These are phyloP conservation scores for Metschnikowia colocasiae DNA, from an alignment of 805 yeast species.

Conservation along the genomic window DNA sequence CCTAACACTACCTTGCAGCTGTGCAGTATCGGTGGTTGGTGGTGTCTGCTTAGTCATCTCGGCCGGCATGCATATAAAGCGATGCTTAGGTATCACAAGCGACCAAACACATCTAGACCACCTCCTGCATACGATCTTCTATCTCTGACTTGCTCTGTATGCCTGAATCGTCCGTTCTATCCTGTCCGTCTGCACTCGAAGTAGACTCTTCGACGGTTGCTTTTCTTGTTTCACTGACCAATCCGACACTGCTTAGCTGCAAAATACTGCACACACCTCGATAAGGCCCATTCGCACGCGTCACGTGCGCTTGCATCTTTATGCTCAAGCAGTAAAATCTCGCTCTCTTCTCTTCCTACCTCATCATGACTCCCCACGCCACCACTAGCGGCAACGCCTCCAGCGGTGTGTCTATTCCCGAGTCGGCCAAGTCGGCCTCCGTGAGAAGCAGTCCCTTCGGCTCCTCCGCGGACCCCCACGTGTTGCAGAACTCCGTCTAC, in stretches of 20 bases:
- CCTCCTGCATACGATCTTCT: no score
- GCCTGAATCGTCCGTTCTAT: no score
- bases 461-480: slow-evolving; percentile 52
- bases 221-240: neutral
- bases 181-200: no score
- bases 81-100: no score
- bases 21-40: no score
- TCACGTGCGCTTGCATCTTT: slow-evolving; percentile 17
- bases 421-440: slow-evolving; percentile 11
- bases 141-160: no score
- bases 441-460: slow-evolving; percentile 51
- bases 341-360: neutral
- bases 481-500: slow-evolving; percentile 46
- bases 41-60: no score
- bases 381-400: slow-evolving; percentile 3
- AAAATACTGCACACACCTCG: slow-evolving; percentile 3
- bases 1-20: no score
- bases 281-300: slow-evolving; percentile 3
- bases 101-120: no score
- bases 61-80: no score
- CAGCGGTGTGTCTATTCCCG: slow-evolving; percentile 7
- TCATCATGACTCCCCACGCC: slow-evolving; percentile 13
- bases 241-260: neutral
- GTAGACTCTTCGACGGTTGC: no score
- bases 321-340: neutral